These are phyloP conservation scores for Cyberlindnera galapagoensis DNA, from an alignment of 805 yeast species.

Conservation along the genomic window DNA sequence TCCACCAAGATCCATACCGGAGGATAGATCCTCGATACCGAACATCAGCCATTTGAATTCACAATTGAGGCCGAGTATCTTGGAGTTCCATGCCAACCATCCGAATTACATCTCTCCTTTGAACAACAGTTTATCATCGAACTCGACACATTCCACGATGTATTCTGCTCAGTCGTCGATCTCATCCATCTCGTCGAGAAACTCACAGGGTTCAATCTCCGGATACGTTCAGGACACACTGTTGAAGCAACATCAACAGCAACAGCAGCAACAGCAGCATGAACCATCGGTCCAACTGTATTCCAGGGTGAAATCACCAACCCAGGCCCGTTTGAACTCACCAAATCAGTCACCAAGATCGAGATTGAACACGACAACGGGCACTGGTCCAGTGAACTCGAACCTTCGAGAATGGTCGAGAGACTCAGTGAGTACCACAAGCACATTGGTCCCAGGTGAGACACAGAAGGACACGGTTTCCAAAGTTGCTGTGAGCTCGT, in stretches of 20 bases:
- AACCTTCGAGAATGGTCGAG: no score
- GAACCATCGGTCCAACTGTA: no score
- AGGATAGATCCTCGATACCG: conserved; percentile 15
- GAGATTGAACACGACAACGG: no score
- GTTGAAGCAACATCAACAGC: no score
- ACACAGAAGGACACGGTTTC: no score
- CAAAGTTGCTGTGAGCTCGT: conserved; percentile 18
- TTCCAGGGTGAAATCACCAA: no score
- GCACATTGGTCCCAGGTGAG: no score
- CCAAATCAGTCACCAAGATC: no score
- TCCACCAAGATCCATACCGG: conserved; percentile 21
- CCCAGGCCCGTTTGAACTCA: no score
- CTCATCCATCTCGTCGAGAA: conserved; percentile 21
- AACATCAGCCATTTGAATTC: conserved; percentile 13
- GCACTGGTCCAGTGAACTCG: no score
- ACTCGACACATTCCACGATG: conserved; percentile 14
- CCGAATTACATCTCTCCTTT: conserved; percentile 3
- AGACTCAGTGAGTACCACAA: no score
- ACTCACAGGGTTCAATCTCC: conserved; percentile 16
- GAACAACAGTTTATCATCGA: conserved; percentile 17
- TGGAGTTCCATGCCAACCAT: conserved; percentile 16
- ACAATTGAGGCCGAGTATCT: conserved; percentile 21
- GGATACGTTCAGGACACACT: conserved; percentile 6
- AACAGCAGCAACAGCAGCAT: no score
- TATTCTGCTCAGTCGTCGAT: conserved; percentile 22